These are phyloP conservation scores for Botrytis tulipae DNA, from an alignment of 2,329 filamentous ascomycete genomes.

Conservation along the genomic window DNA sequence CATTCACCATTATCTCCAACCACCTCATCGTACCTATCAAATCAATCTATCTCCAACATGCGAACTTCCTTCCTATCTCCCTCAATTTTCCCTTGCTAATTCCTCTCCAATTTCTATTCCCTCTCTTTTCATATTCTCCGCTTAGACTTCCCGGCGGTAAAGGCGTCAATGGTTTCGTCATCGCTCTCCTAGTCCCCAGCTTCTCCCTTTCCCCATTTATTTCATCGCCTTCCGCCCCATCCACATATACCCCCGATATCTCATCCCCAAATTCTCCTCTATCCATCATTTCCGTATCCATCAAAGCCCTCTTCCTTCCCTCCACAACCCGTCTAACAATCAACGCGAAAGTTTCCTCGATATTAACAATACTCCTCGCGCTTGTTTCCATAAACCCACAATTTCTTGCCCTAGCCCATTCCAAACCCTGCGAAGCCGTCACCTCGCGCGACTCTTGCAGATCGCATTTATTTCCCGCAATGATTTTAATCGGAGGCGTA, in stretches of 20 bases:
- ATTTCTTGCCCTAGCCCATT: conserved; percentile 70
- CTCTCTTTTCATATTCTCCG: not conserved
- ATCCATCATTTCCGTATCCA: not conserved
- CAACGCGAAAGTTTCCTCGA: conserved; percentile 82
- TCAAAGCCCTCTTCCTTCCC: conserved; percentile 33
- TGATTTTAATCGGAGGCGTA: conserved; percentile 67
- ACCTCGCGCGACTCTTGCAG: conserved; percentile 68
- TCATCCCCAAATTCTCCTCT: not conserved
- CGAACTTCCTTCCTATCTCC: conserved; percentile 21
- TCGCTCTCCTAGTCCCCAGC: conserved; percentile 5
- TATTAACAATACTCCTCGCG: conserved; percentile 79
- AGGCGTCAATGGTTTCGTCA: conserved; percentile 14
- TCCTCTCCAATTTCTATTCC: not conserved
- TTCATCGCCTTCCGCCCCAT: conserved; percentile 18
- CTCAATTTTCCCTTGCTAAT: not conserved
- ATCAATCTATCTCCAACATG: conserved; percentile 24
- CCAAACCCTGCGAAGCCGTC: conserved; percentile 66
- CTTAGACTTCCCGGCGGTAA: not conserved
- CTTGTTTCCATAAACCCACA: conserved; percentile 92
- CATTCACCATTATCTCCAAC: not conserved
- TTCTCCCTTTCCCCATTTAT: not conserved
- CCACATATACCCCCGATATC: not conserved
- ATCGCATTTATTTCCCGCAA: conserved; percentile 86
- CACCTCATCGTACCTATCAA: not conserved
- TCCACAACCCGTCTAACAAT: conserved; percentile 62